Evolutionary conservation across 2,329 filamentous ascomycete species (phyloP), one percentile per base, ranked within the genome.

Genomic region (Triangularia verruculosa): DNA sequence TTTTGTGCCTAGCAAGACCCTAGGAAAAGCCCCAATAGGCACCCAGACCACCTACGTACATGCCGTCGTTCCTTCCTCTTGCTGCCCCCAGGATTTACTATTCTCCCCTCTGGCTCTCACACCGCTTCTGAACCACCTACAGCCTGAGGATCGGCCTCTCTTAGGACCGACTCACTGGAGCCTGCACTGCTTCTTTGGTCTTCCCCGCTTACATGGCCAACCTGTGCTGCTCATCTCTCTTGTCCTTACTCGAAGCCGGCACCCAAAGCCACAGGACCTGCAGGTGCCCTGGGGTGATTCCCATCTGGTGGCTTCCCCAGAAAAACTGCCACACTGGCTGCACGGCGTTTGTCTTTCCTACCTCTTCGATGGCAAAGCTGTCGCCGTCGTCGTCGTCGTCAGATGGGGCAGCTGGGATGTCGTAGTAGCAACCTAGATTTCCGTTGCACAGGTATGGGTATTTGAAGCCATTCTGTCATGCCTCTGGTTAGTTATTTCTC

Each of bases 391-490:
- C n/a, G 3, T 20, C 39, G 9, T 20, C 39, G n/a, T 11, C 11
- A 15, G 4, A 6, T 17, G 61, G 63, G 13, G 22, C 43, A 17
- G 13, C 25, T 24, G 53, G 32, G 15, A 67, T 65, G 28, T 70
- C 68, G 34, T 65, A 69, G 20, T 32, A 62, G 62, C 68, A 70
- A 51, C 60, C 57, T 7, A 69, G 20, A 20, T 69, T 65, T 12
- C 66, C 66, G 55, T 64, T 66, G 63, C 68, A 70, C 3, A 70
- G 20, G 39, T 67, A 68, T 9, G 68, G 66, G 47, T 65, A 61
- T 3, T 58, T 63, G 57, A 69, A 63, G 2, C 68, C 68, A 12
- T 61, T 56, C 68, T 69, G n/a, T n/a, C n/a, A n/a, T n/a, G n/a
- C n/a, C n/a, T n/a, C n/a, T n/a, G n/a, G n/a, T n/a, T n/a, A n/a